Percentiles rank a stretch among this genome's conserved stretches.
phyloP scores from a whole-genome alignment of 2,329 filamentous ascomycete species.

The Pseudogymnoascus sp. region DNA sequence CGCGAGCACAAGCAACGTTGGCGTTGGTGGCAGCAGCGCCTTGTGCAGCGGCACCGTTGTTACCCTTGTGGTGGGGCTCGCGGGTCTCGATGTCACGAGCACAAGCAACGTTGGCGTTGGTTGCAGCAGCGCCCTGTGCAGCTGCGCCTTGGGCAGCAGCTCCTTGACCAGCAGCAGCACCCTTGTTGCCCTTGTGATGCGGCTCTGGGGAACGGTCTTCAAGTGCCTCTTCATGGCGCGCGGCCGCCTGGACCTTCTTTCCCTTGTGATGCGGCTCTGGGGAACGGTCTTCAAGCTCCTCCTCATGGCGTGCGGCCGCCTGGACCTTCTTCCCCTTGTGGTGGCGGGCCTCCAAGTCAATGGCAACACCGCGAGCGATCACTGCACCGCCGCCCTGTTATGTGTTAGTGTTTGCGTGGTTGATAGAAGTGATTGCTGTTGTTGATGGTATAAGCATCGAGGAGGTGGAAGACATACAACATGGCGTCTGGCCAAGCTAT shows the following conservation, averaged over 20 bases:
- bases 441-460: not conserved
- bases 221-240: not conserved
- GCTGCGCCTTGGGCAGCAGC: not conserved
- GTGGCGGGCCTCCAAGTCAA: constrained; percentile 12
- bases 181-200: not conserved
- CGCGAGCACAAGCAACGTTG: not conserved
- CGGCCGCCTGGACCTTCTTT: not conserved
- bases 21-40: not conserved
- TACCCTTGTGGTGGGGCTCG: constrained; percentile 19
- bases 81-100: constrained; percentile 11
- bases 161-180: not conserved
- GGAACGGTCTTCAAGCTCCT: constrained; percentile 10
- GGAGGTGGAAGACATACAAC: constrained; percentile 11
- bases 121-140: not conserved
- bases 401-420: not conserved
- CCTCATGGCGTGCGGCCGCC: too few relatives aligned
- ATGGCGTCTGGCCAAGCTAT: constrained; percentile 17
- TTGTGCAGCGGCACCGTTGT: constrained; percentile 20
- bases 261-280: not conserved
- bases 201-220: not conserved
- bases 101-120: not conserved
- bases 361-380: not conserved
- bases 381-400: constrained; percentile 12
- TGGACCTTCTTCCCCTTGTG: constrained; percentile 13
- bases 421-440: not conserved